phyloP scores from a whole-genome alignment of 371 early-diverging fungal genomes.

The Mortierella polycephala region DNA sequence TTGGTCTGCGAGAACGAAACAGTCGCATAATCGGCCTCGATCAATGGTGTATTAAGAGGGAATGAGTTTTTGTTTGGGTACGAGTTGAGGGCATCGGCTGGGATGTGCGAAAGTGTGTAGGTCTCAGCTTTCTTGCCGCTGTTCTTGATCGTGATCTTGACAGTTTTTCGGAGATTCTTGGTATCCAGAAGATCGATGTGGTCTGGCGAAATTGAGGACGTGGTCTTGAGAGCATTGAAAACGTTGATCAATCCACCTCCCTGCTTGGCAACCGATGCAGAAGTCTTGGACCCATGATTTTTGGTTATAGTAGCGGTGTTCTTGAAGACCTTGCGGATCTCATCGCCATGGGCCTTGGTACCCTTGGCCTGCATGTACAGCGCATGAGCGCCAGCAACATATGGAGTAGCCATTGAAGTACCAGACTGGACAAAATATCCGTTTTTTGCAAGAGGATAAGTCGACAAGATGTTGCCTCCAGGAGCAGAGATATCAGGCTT shows the following conservation, averaged over 20 bases:
- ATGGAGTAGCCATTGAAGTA: conserved; percentile 66
- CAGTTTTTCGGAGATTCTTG: conserved; percentile 52
- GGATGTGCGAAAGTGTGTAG: conserved; percentile 60
- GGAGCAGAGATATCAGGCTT: conserved; percentile 78
- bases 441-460: conserved; percentile 59
- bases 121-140: conserved; percentile 59
- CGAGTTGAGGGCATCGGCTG: conserved; percentile 58
- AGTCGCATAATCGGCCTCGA: conserved; percentile 48
- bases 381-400: conserved; percentile 69
- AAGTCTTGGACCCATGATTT: conserved; percentile 46
- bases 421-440: conserved; percentile 56
- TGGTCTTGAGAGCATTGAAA: conserved; percentile 63
- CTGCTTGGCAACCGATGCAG: conserved; percentile 64
- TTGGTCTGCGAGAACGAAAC: conserved; percentile 35
- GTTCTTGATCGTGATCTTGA: conserved; percentile 66
- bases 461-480: conserved; percentile 77
- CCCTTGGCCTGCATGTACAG: conserved; percentile 59
- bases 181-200: conserved; percentile 70
- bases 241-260: conserved; percentile 80
- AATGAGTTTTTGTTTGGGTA: conserved; percentile 32
- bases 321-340: conserved; percentile 49
- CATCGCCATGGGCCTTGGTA: conserved; percentile 11
- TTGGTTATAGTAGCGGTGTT: conserved; percentile 63
- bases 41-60: conserved; percentile 25
- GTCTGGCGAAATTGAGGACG: conserved; percentile 65